Base-by-base conservation (phyloP, 2,329 filamentous ascomycete species). In the Fusarium sambucinum region DNA sequence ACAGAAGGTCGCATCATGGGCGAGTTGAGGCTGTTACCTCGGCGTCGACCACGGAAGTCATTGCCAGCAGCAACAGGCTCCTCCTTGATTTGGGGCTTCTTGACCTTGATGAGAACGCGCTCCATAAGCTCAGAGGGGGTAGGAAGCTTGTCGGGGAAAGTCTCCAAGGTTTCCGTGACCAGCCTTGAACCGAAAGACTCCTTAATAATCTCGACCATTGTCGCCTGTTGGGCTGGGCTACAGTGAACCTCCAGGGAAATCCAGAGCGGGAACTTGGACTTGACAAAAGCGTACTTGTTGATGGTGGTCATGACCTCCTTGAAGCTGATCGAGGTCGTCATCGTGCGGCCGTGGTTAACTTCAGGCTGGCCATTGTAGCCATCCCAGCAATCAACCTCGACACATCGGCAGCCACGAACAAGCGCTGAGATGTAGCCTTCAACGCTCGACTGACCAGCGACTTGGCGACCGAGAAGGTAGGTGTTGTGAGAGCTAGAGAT, bases 401-500 rank as follows among this genome's bases (percentile, higher is more conserved):
- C 90, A 78, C 96, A 98, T 50, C 96, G 92, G 77, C 96, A 99
- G 11, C 94, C 94, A 63, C 92, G 91, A 67, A 92, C 90, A 9
- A 99, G 86, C 5, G 94, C 93, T 11, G 90, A 89, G 72, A 98
- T 96, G 80, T 99, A 99, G 42, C 94, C 94, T 78, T 99, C 96
- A 3, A 96, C 92, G 75, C 94, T 98, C 3, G 96, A 97, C 44
- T 92, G 88, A 29, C 95, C 95, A 13, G 90, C 91, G 3, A 98
- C 90, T 78, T 99, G 96, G 55, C 94, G 90, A 16, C 96, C 96
- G 6, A 96, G 85, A 1, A 99, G 89, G 75, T 99, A 99, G 0
- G 96, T 99, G 80, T 99, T 99, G 84, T 99, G 96, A 2, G 96
- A 98, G 82, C 94, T 97, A 2, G 95, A 98, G 70, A 99, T 96